Evolutionary conservation across 129 eudicot genomes (phyloP).

Genomic region (Calendula officinalis): DNA sequence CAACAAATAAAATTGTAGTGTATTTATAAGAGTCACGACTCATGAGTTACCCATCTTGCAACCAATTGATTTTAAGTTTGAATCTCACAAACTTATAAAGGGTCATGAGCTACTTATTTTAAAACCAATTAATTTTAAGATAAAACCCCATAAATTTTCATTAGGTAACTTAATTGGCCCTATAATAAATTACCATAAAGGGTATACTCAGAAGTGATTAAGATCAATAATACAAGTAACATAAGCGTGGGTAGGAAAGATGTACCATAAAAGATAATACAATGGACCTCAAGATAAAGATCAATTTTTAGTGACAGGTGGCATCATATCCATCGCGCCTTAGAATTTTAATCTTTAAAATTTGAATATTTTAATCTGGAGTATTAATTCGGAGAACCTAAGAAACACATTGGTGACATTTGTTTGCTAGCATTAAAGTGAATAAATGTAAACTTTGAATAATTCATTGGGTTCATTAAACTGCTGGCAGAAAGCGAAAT

Average conservation of each 20-base stretch:
- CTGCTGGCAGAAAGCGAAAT: slow-evolving; percentile 54
- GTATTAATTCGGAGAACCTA: slow-evolving; percentile 15
- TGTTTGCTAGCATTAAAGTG: slow-evolving; percentile 34
- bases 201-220: too few relatives aligned
- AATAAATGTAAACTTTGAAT: slow-evolving; percentile 39
- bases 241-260: not conserved
- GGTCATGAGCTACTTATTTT: too few relatives aligned
- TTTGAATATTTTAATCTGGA: slow-evolving; percentile 12
- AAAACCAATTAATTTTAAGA: too few relatives aligned
- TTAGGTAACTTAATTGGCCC: too few relatives aligned
- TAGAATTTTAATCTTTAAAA: not conserved
- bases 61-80: too few relatives aligned
- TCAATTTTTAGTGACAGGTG: slow-evolving; percentile 18
- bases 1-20: too few relatives aligned
- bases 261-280: not conserved
- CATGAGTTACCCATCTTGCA: too few relatives aligned
- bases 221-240: not conserved
- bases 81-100: too few relatives aligned
- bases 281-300: slow-evolving; percentile 9
- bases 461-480: slow-evolving; percentile 40
- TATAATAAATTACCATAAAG: too few relatives aligned
- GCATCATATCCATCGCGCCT: slow-evolving; percentile 10
- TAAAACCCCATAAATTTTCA: too few relatives aligned
- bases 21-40: too few relatives aligned
- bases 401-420: slow-evolving; percentile 28